Percentiles rank a stretch among this genome's conserved stretches.
Evolutionary conservation across 257 asterid genomes (phyloP).

Genomic region (Solanum neorickii): DNA sequence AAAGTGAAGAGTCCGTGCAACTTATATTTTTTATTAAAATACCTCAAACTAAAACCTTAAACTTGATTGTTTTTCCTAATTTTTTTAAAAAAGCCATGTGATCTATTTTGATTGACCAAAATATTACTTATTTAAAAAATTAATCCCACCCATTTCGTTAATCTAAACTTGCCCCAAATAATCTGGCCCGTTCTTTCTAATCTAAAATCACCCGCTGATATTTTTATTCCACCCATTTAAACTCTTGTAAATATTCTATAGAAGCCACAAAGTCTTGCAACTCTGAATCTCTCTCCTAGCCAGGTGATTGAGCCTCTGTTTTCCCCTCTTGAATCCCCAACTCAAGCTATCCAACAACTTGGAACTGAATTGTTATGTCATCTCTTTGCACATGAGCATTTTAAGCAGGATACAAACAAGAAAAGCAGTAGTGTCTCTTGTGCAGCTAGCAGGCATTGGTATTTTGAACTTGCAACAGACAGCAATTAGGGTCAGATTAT

Average conservation of each 20-base stretch:
- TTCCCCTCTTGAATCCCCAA: slow-evolving; percentile 61
- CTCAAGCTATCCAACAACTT: slow-evolving; percentile 78
- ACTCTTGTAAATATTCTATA: slow-evolving; percentile 78
- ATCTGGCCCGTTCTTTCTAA: background rate
- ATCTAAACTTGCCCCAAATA: background rate
- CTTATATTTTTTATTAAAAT: background rate
- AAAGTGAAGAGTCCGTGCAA: background rate
- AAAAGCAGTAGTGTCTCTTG: slow-evolving; percentile 72
- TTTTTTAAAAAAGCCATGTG: background rate
- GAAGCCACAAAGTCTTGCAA: slow-evolving; percentile 64
- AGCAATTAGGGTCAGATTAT: slow-evolving; percentile 27
- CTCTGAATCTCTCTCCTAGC: slow-evolving; percentile 53
- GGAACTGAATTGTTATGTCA: slow-evolving; percentile 68
- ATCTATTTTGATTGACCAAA: background rate
- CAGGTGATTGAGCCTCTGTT: slow-evolving; percentile 68
- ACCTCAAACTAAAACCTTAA: background rate
- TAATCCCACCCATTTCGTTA: background rate
- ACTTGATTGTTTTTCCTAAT: background rate
- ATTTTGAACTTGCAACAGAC: slow-evolving; percentile 63
- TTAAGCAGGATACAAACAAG: slow-evolving; percentile 66
- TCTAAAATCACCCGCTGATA: background rate
- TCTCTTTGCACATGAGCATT: slow-evolving; percentile 72
- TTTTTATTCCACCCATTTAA: background rate
- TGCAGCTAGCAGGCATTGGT: slow-evolving; percentile 67
- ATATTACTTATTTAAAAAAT: background rate